Evolutionary conservation across 176 grass and related monocot genomes (phyloP), one percentile per base, ranked within the genome.

Genomic region (Pontederia crassipes): DNA sequence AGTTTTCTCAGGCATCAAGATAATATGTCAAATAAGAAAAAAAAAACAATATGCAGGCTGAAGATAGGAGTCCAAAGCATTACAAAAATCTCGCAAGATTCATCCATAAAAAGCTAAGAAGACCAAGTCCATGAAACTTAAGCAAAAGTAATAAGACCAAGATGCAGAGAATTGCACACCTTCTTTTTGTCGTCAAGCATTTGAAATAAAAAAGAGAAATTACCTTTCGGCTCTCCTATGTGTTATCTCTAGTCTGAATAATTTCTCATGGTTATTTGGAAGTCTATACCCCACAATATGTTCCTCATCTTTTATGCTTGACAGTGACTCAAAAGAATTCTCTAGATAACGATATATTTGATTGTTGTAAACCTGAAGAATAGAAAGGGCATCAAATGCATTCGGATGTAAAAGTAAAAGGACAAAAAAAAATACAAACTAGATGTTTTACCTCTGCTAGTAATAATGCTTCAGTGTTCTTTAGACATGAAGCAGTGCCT

Each of bases 251-350:
- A 98, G 20, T 71, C 79, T 93, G 28, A 79, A 15, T 75, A 83
- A 64, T 59, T 79, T 88, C 66, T 83, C 87, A 86, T 85, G 65
- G 35, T 72, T 79, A 78, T 55, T 68, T 46, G 84, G 94, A 49
- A 98, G 82, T 68, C 73, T 98, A 66, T 98, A 98, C 2, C 84
- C 94, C 54, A 98, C 84, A 67, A 98, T 86, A 64, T 74, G 62
- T 60, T 98, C 94, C 74, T 81, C 79, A 75, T 98, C 88, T 74
- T 98, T 98, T 89, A 92, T 83, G 62, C 0, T 49, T 35, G 65
- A 26, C 72, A 98, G 74, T 54, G 49, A 9, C 20, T 98, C 88
- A 17, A 45, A 62, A 13, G 69, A 52, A 81, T 76, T 93, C 53
- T 54, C 65, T 27, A 88, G 50, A 55, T 83, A 93, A 57, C 88